Percentiles rank a stretch among this genome's conserved stretches.
Evolutionary conservation across 176 grass and related monocot genomes (phyloP).

Genomic region (Calamus simplicifolius): DNA sequence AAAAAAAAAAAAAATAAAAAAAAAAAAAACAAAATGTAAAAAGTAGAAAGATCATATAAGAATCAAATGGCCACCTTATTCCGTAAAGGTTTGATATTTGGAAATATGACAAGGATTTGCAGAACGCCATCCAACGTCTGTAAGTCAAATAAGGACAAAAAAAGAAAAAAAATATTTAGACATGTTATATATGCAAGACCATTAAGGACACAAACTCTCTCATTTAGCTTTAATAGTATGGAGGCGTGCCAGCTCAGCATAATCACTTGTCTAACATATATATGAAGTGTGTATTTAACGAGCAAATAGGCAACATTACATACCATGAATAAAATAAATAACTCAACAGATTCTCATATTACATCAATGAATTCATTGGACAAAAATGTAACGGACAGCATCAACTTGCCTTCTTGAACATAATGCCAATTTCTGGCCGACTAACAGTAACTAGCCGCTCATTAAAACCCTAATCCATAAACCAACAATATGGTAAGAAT

Average conservation of each 20-base stretch:
- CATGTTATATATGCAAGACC: too few relatives aligned
- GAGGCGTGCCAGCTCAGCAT: too few relatives aligned
- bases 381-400: too few relatives aligned
- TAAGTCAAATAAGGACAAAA: background rate
- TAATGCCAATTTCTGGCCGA: constrained; percentile 71
- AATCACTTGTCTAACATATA: too few relatives aligned
- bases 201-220: too few relatives aligned
- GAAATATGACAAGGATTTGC: constrained; percentile 71
- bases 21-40: background rate
- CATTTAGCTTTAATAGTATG: too few relatives aligned
- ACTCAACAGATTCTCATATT: too few relatives aligned
- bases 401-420: constrained; percentile 81
- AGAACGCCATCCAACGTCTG: constrained; percentile 79
- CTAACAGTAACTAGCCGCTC: constrained; percentile 65
- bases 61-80: constrained; percentile 55
- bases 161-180: too few relatives aligned
- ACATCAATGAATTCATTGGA: too few relatives aligned
- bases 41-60: constrained; percentile 13
- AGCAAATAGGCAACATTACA: too few relatives aligned
- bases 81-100: constrained; percentile 53
- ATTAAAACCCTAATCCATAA: constrained; percentile 77
- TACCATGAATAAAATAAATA: too few relatives aligned
- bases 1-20: background rate
- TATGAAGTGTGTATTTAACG: too few relatives aligned
- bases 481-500: background rate